Conservation (phyloP, 2,329 filamentous ascomycete species). For the Sporothrix dimorphospora region DNA sequence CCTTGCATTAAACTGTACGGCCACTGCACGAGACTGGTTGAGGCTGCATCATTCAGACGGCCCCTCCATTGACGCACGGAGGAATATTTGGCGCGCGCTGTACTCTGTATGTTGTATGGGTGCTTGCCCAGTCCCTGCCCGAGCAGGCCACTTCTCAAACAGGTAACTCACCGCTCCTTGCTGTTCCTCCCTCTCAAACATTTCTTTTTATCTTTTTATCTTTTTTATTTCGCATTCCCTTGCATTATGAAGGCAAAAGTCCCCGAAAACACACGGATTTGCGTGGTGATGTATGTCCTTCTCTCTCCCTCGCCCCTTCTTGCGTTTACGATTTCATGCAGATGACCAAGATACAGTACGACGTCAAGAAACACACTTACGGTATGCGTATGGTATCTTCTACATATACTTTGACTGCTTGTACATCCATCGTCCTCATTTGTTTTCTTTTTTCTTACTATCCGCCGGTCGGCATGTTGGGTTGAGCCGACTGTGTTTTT, state of each 20-base stretch:
- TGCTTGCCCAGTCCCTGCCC: background rate
- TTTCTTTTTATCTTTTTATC: background rate
- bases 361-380: too few species aligned
- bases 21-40: background rate
- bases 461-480: constrained; percentile 1
- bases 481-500: background rate
- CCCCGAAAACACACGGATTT: background rate
- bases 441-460: background rate
- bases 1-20: background rate
- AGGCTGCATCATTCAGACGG: background rate
- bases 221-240: background rate
- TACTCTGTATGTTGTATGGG: background rate
- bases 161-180: background rate
- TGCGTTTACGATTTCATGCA: too few species aligned
- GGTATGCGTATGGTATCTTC: too few species aligned
- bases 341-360: too few species aligned
- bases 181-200: background rate
- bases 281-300: background rate
- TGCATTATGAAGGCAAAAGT: background rate
- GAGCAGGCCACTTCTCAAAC: background rate
- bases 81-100: background rate
- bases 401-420: too few species aligned
- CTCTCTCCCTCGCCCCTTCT: too few species aligned
- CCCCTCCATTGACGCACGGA: background rate
- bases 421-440: background rate